Evolutionary conservation across 352 stramenopile genomes (phyloP), one percentile per base, ranked within the genome.

Genomic region (Pilasporangium apinafurcum): DNA sequence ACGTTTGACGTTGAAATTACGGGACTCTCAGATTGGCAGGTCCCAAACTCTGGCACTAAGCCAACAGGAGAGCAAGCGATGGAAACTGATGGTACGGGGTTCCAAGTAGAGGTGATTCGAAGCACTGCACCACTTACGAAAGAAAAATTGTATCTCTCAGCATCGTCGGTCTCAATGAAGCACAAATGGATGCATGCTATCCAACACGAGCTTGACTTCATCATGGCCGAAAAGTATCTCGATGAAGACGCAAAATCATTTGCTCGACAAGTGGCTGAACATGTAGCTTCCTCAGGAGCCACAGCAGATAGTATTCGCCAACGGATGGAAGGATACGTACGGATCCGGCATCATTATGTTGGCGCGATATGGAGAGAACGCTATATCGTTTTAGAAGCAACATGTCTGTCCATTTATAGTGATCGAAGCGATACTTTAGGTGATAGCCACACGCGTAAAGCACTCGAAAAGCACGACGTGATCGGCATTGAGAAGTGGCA

Each of bases 121-220:
- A 42, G 14, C 5, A 4, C n/a, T 5, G 13, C 31, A 3, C 25
- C 51, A 8, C 22, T 38, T 8, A 44, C 48, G 13, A 44, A 56
- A 5, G 32, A 43, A n/a, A 43, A 26, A 6, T 35, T 51, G 1
- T 73, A 43, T 29, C 83, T 90, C 38, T 66, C 68, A 0, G 68
- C 74, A 0, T 37, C 54, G 2, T 67, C 56, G 1, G n/a, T 44
- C 2, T 27, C 59, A 9, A 44, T 35, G 0, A 87, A 85, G 37
- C 38, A 61, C 14, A 49, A 56, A 14, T 90, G 78, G 78, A 41
- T 86, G 0, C 62, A 75, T 21, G 58, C 61, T 1, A 52, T 87
- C 13, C 64, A 82, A 20, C 59, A 81, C 30, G 74, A 85, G 21
- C 56, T 84, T 0, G 66, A 83, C 16, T 85, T 85, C 41, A 57